Percentiles rank a stretch among this genome's conserved stretches.
Evolutionary conservation across 495 filamentous ascomycete genomes (phyloP).

Genomic region (Hypoxylon intermedium): DNA sequence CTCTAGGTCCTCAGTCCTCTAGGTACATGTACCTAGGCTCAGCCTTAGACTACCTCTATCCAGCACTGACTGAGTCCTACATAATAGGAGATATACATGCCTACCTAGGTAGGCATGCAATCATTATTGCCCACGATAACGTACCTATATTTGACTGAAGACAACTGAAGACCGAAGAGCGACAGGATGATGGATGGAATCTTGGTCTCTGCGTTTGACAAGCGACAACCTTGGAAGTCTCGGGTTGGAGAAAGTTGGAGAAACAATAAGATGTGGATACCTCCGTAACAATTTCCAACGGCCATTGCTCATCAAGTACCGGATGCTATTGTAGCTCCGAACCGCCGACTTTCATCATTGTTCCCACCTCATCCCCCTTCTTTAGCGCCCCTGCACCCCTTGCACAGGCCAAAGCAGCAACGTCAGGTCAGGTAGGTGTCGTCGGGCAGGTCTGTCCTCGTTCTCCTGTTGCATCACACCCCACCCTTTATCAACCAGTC

Average conservation of each 20-base stretch:
- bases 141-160: too few species aligned
- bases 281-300: not conserved
- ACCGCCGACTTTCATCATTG: constrained; percentile 16
- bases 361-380: not conserved
- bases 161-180: too few species aligned
- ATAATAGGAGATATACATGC: too few species aligned
- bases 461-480: not conserved
- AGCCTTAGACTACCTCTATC: too few species aligned
- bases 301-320: not conserved
- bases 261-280: not conserved
- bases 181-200: too few species aligned
- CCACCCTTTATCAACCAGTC: constrained; percentile 29
- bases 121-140: too few species aligned
- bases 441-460: not conserved
- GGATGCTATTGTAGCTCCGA: constrained; percentile 33
- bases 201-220: not conserved
- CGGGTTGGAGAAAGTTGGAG: not conserved
- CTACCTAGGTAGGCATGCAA: too few species aligned
- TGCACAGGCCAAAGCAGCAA: constrained; percentile 9
- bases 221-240: not conserved
- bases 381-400: not conserved
- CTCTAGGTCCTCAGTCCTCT: too few species aligned
- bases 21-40: too few species aligned
- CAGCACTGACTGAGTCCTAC: too few species aligned
- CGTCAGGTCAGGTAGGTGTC: not conserved